Conservation (phyloP, 441 rosid genomes). For the Erodium chrysanthum region DNA sequence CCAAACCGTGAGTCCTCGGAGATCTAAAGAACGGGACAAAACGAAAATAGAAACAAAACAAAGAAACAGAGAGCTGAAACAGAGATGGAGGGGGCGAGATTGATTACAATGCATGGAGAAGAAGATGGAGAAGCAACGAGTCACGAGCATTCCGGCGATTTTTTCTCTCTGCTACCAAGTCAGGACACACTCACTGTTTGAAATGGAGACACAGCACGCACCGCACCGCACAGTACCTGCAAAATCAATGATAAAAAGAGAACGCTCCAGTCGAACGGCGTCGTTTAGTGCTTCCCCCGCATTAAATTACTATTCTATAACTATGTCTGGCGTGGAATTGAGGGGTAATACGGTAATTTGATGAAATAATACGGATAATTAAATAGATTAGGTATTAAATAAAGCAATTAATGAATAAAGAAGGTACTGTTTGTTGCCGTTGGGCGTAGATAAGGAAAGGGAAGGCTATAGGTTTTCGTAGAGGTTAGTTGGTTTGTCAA, state of each 20-base stretch:
- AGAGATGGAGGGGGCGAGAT: neutral
- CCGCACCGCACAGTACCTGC: constrained; percentile 1
- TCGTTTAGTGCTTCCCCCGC: neutral
- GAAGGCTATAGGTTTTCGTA: neutral
- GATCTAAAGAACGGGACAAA: neutral
- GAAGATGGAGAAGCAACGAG: constrained; percentile 3
- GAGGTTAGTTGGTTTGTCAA: constrained; percentile 2
- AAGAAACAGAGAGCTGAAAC: neutral
- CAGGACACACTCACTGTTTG: constrained; percentile 4
- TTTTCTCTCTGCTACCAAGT: neutral
- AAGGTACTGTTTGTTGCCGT: neutral
- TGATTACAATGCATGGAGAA: constrained; percentile 6
- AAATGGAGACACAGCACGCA: constrained; percentile 5
- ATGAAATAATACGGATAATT: neutral
- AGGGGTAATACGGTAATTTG: neutral
- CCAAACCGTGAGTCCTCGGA: neutral
- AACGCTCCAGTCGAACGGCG: neutral
- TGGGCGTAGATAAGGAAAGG: no score
- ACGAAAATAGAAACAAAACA: neutral
- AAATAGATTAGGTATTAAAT: neutral
- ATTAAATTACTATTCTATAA: no score
- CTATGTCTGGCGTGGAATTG: neutral
- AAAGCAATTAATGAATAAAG: neutral
- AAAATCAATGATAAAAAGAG: constrained; percentile 1
- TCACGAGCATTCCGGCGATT: neutral